Conservation (phyloP, 1,284 basidiomycete species). For the Hemileccinum hortonii region DNA sequence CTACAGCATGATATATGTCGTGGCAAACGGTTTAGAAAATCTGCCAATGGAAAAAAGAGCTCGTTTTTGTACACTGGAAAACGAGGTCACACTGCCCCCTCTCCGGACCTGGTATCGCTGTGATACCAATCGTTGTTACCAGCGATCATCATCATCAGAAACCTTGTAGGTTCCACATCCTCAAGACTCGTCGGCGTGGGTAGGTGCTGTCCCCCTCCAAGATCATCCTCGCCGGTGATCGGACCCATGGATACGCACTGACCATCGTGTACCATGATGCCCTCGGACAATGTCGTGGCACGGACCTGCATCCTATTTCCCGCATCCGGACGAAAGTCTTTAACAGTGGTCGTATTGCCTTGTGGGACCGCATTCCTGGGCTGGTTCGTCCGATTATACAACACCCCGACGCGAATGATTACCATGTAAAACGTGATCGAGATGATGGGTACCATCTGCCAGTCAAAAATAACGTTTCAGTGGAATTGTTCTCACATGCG, state of each 20-base stretch:
- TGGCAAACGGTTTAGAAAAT: too few relatives aligned
- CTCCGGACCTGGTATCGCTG: too few relatives aligned
- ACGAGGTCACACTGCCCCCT: too few relatives aligned
- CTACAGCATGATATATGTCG: too few relatives aligned
- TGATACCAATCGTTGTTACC: too few relatives aligned
- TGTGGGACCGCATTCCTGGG: background rate
- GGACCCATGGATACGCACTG: too few relatives aligned
- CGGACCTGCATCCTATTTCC: background rate
- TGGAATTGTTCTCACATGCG: background rate
- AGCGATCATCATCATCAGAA: constrained; percentile 36
- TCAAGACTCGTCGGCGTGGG: constrained; percentile 53
- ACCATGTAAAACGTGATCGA: constrained; percentile 4
- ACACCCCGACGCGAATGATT: background rate
- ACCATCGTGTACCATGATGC: background rate
- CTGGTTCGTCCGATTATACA: background rate
- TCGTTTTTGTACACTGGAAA: too few relatives aligned
- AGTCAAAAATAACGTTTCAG: background rate
- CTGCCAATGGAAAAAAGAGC: too few relatives aligned
- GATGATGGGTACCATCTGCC: background rate
- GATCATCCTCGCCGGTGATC: constrained; percentile 5
- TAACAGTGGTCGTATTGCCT: background rate
- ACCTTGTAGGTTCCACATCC: constrained; percentile 22
- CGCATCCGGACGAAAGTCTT: background rate
- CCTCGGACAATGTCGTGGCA: background rate
- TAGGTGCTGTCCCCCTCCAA: constrained; percentile 39